A percentile compares a stretch with the other conserved stretches of the same genome.
These are phyloP conservation scores for Urochloa ruziziensis DNA, from an alignment of 176 grass and related monocot species.

Conservation along the genomic window DNA sequence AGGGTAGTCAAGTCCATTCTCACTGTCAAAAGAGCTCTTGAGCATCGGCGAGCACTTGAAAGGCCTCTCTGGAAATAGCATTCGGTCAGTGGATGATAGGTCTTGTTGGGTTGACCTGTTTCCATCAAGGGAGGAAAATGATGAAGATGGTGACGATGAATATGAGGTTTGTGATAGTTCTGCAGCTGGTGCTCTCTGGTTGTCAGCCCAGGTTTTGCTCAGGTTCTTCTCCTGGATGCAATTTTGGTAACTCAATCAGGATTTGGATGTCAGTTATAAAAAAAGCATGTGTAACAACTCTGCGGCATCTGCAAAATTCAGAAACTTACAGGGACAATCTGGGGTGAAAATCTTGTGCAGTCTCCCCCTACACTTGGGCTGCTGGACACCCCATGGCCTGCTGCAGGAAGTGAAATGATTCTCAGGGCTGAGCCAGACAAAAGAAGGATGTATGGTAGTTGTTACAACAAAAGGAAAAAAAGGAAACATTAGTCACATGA, in stretches of 20 bases:
- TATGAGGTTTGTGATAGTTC: conserved; percentile 61
- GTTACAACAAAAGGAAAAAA: conserved; percentile 8
- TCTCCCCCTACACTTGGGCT: conserved; percentile 53
- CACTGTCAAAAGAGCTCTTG: conserved; percentile 57
- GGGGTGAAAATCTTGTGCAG: conserved; percentile 42
- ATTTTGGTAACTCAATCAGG: conserved; percentile 18
- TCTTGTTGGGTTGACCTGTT: conserved; percentile 81
- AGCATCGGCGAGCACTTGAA: conserved; percentile 62
- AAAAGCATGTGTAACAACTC: neutral
- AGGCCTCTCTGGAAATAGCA: conserved; percentile 61
- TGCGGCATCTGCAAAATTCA: neutral
- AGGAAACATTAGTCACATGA: neutral
- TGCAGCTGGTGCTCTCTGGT: conserved; percentile 49
- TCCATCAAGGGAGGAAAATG: conserved; percentile 84
- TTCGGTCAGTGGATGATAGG: conserved; percentile 59
- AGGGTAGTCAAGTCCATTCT: conserved; percentile 27
- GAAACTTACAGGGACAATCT: conserved; percentile 63
- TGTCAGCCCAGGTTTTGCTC: conserved; percentile 71
- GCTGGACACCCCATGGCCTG: conserved; percentile 57
- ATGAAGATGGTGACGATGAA: conserved; percentile 82
- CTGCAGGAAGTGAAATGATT: conserved; percentile 40
- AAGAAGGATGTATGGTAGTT: neutral
- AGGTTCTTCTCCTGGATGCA: conserved; percentile 71
- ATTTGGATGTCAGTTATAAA: conserved; percentile 10
- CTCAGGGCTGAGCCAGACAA: neutral